Conservation (phyloP, 192 early-diverging fungal species). For the Linnemannia zychae region DNA sequence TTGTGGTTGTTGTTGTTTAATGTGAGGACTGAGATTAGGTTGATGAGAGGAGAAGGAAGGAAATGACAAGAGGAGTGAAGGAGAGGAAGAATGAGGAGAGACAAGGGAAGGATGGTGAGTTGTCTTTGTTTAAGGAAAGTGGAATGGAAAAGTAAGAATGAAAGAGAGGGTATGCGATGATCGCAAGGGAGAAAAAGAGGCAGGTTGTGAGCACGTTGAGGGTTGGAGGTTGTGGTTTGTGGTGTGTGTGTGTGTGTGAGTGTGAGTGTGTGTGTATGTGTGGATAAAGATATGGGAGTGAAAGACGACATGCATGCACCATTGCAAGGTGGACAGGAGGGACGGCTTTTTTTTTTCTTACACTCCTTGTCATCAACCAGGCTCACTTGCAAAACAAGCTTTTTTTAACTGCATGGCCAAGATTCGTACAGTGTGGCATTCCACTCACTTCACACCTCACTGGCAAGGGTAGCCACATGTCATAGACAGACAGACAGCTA, state of each 20-base stretch:
- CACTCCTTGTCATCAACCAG: too few relatives aligned
- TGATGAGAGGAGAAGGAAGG: background rate
- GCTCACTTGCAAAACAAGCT: too few relatives aligned
- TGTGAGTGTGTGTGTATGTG: too few relatives aligned
- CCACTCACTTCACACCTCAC: background rate
- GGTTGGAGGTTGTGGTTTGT: too few relatives aligned
- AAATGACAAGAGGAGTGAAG: background rate
- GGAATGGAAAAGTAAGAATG: background rate
- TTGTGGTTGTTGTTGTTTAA: background rate
- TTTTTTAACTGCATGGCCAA: too few relatives aligned
- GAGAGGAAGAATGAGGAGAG: background rate
- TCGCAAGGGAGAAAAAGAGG: background rate
- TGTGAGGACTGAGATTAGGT: background rate
- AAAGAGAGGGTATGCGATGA: background rate
- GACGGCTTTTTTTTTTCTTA: too few relatives aligned
- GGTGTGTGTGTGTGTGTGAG: too few relatives aligned
- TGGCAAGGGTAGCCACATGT: too few relatives aligned
- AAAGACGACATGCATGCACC: background rate
- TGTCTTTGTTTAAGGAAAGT: background rate
- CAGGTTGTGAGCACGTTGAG: background rate
- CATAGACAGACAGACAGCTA: background rate
- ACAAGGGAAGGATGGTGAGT: background rate
- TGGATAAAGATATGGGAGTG: background rate
- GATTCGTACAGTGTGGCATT: background rate
- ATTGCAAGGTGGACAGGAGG: too few relatives aligned